Evolutionary conservation across 2,329 filamentous ascomycete species (phyloP).

Genomic region (Alternaria sp.): DNA sequence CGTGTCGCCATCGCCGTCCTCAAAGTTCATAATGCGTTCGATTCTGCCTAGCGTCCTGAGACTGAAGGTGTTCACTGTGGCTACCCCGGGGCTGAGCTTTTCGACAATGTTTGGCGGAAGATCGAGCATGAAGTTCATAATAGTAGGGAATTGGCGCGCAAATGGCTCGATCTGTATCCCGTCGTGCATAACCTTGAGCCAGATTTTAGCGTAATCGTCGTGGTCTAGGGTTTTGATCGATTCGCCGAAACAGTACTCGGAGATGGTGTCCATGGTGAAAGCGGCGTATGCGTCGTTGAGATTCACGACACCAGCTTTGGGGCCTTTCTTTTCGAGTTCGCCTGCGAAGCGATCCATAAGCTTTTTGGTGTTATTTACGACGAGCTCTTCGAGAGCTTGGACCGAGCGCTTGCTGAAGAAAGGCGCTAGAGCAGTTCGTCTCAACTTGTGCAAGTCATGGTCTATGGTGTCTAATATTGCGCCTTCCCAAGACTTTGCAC

Average conservation of each 20-base stretch:
- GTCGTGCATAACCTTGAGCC: not conserved
- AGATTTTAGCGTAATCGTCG: conserved; percentile 5
- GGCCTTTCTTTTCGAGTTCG: not conserved
- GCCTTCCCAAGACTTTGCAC: conserved; percentile 2
- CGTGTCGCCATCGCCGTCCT: not conserved
- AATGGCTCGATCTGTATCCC: not conserved
- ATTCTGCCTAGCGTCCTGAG: not conserved
- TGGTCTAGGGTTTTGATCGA: not conserved
- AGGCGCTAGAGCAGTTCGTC: conserved; percentile 25
- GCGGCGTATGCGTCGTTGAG: conserved; percentile 16
- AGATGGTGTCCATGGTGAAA: conserved; percentile 23
- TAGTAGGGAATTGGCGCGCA: not conserved
- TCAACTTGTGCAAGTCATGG: conserved; percentile 32
- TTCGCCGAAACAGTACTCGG: conserved; percentile 15
- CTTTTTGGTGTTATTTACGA: conserved; percentile 10
- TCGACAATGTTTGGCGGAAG: not conserved
- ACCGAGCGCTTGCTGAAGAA: conserved; percentile 32
- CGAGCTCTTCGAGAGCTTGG: conserved; percentile 18
- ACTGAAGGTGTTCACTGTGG: not conserved
- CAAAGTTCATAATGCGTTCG: not conserved
- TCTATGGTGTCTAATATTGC: conserved; percentile 21
- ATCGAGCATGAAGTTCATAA: not conserved
- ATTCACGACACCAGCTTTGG: not conserved
- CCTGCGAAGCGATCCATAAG: not conserved
- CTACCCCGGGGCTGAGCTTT: not conserved